Base-by-base conservation (phyloP, 2,329 filamentous ascomycete genomes). In the Lecanosticta acicola region DNA sequence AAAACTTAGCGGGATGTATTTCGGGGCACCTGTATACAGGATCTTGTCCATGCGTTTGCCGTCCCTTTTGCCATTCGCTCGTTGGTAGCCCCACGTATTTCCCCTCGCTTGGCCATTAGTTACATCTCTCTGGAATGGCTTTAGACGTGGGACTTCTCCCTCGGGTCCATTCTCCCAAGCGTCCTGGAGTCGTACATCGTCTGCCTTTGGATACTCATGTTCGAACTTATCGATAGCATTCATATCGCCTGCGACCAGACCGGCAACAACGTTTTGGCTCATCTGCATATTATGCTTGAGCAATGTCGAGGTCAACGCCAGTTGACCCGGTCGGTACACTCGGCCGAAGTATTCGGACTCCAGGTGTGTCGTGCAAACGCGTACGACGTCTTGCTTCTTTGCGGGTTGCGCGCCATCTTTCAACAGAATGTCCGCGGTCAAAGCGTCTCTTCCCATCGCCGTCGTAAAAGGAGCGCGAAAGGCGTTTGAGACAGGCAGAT, bases 401-500 rank as follows among this genome's bases (percentile, higher is more conserved):
- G 33, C 7, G 5, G 33, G 7, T 17, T 35, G 26, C 26, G 8
- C 33, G 16, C 7, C 7, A 17, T 5, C 5, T n/a, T 35, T 7
- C 33, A 35, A n/a, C n/a, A n/a, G 16, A 17, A 35, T 35, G n/a
- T 35, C 33, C 33, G n/a, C n/a, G 7, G 16, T 17, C 33, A 35
- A n/a, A n/a, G 16, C 33, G 33, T 35, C 33, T 14, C 33, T n/a
- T 14, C 33, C 33, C n/a, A 8, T 7, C 16, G 5, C n/a, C 7
- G 33, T 8, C 13, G 7, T 14, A n/a, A 35, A 14, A 14, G 33
- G 33, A 35, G 14, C 33, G 11, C 33, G 33, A 35, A 35, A 35
- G 33, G 33, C 16, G 33, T n/a, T 35, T 7, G 33, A n/a, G 33
- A 35, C 16, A 35, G 33, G 33, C 33, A 35, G n/a, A 35, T 35